phyloP scores from a whole-genome alignment of 2,329 filamentous ascomycete genomes.

The Beauveria asiatica region DNA sequence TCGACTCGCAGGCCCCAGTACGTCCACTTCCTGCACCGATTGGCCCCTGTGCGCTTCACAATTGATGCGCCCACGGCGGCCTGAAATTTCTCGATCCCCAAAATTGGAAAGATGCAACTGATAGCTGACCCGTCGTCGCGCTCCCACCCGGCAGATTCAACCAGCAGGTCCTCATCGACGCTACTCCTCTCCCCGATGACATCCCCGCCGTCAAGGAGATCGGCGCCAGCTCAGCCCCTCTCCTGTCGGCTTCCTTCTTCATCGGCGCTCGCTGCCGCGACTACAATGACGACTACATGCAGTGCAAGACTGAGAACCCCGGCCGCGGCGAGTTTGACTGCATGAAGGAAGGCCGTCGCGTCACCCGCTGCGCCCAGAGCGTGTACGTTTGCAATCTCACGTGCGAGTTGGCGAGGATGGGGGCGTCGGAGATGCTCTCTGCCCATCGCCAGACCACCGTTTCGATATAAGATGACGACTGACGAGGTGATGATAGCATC shows the following conservation, averaged over 20 bases:
- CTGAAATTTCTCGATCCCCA: not conserved
- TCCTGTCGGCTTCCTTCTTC: conserved; percentile 89
- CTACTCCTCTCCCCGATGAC: conserved; percentile 83
- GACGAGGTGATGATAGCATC: conserved; percentile 48
- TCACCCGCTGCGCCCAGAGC: conserved; percentile 91
- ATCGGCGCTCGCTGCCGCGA: conserved; percentile 90
- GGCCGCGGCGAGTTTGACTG: conserved; percentile 90
- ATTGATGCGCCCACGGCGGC: conserved; percentile 14
- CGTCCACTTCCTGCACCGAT: conserved; percentile 18
- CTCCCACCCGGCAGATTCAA: conserved; percentile 61
- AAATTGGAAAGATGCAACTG: not conserved
- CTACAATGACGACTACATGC: conserved; percentile 99
- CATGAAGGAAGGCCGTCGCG: conserved; percentile 90
- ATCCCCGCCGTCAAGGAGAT: conserved; percentile 93
- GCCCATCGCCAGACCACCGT: not conserved
- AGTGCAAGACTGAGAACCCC: conserved; percentile 93
- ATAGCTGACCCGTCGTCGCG: conserved; percentile 18
- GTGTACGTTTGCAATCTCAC: conserved; percentile 57
- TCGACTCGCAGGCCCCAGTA: conserved; percentile 35
- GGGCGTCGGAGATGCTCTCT: not conserved
- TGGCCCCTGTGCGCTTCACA: conserved; percentile 6
- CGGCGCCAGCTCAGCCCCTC: conserved; percentile 83
- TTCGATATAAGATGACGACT: not conserved
- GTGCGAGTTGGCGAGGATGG: not conserved
- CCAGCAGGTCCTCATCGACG: conserved; percentile 88